phyloP scores from a whole-genome alignment of 495 filamentous ascomycete genomes.

The Platismatia glauca region DNA sequence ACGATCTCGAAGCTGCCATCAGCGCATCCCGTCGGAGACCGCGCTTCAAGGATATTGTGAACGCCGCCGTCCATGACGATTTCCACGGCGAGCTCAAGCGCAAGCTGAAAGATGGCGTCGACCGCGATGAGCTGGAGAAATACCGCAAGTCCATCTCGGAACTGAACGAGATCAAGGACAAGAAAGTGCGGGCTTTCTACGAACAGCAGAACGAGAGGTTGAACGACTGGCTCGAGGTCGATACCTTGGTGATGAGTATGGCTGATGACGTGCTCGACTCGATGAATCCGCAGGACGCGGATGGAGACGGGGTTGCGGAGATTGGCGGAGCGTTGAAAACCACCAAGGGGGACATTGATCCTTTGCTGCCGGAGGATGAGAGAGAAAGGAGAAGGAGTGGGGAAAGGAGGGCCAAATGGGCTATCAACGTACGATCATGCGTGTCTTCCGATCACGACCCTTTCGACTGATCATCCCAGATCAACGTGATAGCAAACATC shows the following conservation, averaged over 20 bases:
- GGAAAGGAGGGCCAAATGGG: conserved; percentile 37
- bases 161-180: conserved; percentile 39
- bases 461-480: conserved; percentile 31
- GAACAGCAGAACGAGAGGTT: conserved; percentile 41
- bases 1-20: conserved; percentile 24
- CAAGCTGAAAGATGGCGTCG: conserved; percentile 36
- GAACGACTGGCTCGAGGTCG: conserved; percentile 46
- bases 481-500: conserved; percentile 76
- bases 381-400: conserved; percentile 33
- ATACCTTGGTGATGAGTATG: conserved; percentile 39
- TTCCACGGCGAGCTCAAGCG: conserved; percentile 33
- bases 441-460: background rate
- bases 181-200: conserved; percentile 40
- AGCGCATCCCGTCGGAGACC: conserved; percentile 13
- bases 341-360: conserved; percentile 33
- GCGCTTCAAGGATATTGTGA: conserved; percentile 19
- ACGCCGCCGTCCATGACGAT: conserved; percentile 15
- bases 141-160: conserved; percentile 39
- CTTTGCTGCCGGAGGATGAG: conserved; percentile 42
- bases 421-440: conserved; percentile 36
- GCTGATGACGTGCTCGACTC: conserved; percentile 45
- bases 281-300: conserved; percentile 41
- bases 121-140: conserved; percentile 32
- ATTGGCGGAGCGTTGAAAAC: conserved; percentile 32
- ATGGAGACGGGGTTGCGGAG: conserved; percentile 41